These are phyloP conservation scores for Yamadazyma akitaensis DNA, from an alignment of 805 yeast species.

Conservation along the genomic window DNA sequence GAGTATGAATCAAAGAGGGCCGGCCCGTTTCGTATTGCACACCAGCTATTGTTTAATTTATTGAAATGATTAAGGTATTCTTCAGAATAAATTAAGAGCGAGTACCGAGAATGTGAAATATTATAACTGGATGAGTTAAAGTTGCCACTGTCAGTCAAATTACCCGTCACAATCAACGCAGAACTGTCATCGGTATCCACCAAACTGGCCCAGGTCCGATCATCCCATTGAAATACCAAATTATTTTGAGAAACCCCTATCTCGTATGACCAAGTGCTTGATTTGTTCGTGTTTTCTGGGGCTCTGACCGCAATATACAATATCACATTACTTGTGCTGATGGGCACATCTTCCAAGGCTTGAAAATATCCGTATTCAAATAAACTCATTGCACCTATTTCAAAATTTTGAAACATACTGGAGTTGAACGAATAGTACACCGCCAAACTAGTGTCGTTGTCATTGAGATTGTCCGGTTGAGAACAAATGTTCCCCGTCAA, in stretches of 20 bases:
- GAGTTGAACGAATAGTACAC: constrained; percentile 40
- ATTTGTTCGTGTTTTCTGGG: constrained; percentile 34
- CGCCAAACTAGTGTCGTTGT: constrained; percentile 26
- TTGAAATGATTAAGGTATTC: constrained; percentile 33
- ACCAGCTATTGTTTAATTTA: constrained; percentile 55
- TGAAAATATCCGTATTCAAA: constrained; percentile 38
- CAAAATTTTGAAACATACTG: constrained; percentile 28
- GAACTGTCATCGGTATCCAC: constrained; percentile 70
- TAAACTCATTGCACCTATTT: constrained; percentile 25
- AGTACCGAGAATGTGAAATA: constrained; percentile 28
- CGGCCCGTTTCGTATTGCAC: constrained; percentile 64
- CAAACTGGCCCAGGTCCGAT: constrained; percentile 48
- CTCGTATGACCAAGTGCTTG: constrained; percentile 57
- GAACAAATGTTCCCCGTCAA: constrained; percentile 50
- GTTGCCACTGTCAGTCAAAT: constrained; percentile 28
- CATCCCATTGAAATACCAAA: constrained; percentile 69
- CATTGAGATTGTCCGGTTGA: constrained; percentile 25
- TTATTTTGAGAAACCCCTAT: constrained; percentile 64
- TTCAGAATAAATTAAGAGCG: constrained; percentile 47
- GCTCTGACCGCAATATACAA: constrained; percentile 40
- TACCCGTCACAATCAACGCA: constrained; percentile 63
- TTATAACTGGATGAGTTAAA: constrained; percentile 17
- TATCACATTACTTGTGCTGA: constrained; percentile 14
- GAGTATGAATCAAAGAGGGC: constrained; percentile 22
- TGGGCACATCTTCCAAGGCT: constrained; percentile 36